Evolutionary conservation across 1,284 basidiomycete genomes (phyloP).

Genomic region (Trametes polyzona): DNA sequence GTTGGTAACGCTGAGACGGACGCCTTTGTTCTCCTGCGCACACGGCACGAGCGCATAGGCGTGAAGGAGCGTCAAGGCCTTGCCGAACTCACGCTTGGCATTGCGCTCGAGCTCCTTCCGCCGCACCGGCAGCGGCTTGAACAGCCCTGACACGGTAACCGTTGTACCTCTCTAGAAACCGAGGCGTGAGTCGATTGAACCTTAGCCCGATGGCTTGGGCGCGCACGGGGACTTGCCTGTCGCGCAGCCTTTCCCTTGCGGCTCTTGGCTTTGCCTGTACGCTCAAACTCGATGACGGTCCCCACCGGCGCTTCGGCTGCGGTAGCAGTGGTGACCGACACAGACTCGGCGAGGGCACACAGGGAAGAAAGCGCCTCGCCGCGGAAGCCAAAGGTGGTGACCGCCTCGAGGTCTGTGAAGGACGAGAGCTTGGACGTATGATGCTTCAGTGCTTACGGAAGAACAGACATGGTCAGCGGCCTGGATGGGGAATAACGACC

Average conservation of each 20-base stretch:
- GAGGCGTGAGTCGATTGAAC: background rate
- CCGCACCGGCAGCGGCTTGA: slow-evolving; percentile 86
- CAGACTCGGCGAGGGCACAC: slow-evolving; percentile 80
- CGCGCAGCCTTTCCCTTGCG: slow-evolving; percentile 66
- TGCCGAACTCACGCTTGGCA: slow-evolving; percentile 88
- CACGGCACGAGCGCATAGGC: slow-evolving; percentile 92
- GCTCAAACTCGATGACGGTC: slow-evolving; percentile 73
- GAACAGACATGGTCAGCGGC: no score
- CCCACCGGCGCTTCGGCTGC: slow-evolving; percentile 76
- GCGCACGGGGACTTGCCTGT: slow-evolving; percentile 54
- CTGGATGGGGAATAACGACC: background rate
- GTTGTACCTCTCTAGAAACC: slow-evolving; percentile 85
- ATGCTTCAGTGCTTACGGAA: slow-evolving; percentile 81
- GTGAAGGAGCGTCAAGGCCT: slow-evolving; percentile 80
- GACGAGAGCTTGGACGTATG: slow-evolving; percentile 91
- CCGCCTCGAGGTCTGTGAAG: slow-evolving; percentile 75
- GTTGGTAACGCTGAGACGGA: slow-evolving; percentile 81
- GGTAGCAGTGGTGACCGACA: slow-evolving; percentile 79
- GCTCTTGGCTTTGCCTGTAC: slow-evolving; percentile 59
- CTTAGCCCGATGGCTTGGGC: background rate
- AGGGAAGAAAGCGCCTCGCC: slow-evolving; percentile 96
- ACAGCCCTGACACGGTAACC: slow-evolving; percentile 75
- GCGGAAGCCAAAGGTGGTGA: slow-evolving; percentile 93
- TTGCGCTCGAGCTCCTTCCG: slow-evolving; percentile 93
- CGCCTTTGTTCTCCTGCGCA: slow-evolving; percentile 52